These are phyloP conservation scores for Hypericum androsaemum DNA, from an alignment of 345 rosid genomes.

Conservation along the genomic window DNA sequence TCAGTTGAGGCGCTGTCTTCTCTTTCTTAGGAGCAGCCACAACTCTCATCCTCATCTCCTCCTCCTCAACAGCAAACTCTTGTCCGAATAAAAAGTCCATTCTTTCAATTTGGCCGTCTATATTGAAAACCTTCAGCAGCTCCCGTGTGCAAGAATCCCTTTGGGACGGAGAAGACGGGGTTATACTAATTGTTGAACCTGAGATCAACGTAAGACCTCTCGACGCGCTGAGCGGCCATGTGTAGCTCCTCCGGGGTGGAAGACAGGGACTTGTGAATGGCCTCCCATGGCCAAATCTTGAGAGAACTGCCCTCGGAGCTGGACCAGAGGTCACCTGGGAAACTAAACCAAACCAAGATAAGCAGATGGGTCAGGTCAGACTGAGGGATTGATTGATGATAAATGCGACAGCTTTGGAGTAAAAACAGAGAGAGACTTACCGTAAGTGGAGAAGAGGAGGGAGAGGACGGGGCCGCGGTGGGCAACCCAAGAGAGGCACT, in stretches of 20 bases:
- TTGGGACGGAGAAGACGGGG: no score
- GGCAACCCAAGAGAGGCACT: constrained; percentile 25
- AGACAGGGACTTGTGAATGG: constrained; percentile 1
- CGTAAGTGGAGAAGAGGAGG: constrained; percentile 16
- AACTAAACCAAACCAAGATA: background rate
- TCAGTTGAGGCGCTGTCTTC: no score
- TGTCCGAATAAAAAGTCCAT: background rate
- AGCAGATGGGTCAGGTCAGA: no score
- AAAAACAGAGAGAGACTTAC: constrained; percentile 7
- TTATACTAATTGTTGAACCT: no score
- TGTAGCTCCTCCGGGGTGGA: constrained; percentile 5
- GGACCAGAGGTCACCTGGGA: constrained; percentile 8
- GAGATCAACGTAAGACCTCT: constrained; percentile 8
- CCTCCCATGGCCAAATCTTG: constrained; percentile 9
- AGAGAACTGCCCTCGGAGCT: constrained; percentile 6
- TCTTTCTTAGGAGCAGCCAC: background rate
- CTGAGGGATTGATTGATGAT: background rate
- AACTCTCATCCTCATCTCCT: background rate
- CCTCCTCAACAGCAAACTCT: background rate
- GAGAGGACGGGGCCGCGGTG: constrained; percentile 21
- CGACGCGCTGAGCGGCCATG: background rate
- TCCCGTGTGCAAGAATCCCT: background rate
- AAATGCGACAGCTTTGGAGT: background rate
- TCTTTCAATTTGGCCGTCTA: background rate
- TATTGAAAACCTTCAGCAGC: background rate